Evolutionary conservation across 2,329 filamentous ascomycete genomes (phyloP).

Genomic region (Paracorniculantispora psalliotae): DNA sequence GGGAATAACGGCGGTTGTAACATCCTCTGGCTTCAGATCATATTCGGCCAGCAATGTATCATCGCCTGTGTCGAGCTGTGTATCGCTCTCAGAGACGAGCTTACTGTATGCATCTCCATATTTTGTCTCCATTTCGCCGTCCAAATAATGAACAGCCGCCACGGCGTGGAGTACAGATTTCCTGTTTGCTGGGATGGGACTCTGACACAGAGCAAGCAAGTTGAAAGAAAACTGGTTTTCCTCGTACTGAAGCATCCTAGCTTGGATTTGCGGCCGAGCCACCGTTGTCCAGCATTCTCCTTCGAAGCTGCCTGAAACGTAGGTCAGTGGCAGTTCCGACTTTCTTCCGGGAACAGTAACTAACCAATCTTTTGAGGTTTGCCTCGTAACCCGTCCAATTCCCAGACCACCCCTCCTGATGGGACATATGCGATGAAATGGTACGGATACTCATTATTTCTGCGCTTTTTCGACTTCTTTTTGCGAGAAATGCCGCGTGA

Average conservation of each 20-base stretch:
- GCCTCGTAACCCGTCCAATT: conserved; percentile 77
- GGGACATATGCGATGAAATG: conserved; percentile 91
- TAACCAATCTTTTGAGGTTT: conserved; percentile 50
- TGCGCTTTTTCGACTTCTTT: conserved; percentile 34
- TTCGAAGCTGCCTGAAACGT: conserved; percentile 19
- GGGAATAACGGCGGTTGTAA: background rate
- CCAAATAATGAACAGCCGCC: conserved; percentile 34
- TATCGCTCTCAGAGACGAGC: conserved; percentile 2
- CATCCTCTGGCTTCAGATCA: background rate
- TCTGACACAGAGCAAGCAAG: conserved; percentile 68
- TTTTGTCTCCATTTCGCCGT: conserved; percentile 24
- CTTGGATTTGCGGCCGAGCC: conserved; percentile 59
- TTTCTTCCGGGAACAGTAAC: background rate
- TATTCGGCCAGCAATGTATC: background rate
- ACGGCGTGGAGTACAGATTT: conserved; percentile 41
- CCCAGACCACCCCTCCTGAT: conserved; percentile 70
- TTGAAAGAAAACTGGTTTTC: conserved; percentile 68
- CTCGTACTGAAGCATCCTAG: conserved; percentile 62
- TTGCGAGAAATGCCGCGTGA: conserved; percentile 28
- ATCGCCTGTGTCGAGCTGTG: background rate
- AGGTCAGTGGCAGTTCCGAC: background rate
- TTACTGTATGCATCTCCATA: background rate
- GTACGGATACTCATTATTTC: conserved; percentile 59
- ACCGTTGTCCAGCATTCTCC: conserved; percentile 59
- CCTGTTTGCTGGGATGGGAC: conserved; percentile 50